Base-by-base conservation (phyloP, 179 eudicot species). In the Spergularia azorica region DNA sequence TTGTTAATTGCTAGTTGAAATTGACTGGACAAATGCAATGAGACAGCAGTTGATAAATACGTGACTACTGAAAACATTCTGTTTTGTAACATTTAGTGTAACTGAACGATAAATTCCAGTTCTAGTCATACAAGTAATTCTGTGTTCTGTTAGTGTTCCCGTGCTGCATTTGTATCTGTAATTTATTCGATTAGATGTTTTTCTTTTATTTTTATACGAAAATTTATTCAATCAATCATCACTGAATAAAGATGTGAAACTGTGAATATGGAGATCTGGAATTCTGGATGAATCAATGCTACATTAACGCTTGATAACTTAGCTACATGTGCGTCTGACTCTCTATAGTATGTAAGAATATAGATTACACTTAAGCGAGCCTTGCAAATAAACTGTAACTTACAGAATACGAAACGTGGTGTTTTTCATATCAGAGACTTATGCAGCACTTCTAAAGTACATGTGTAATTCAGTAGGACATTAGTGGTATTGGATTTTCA, bases 101-200 rank as follows among this genome's bases (percentile, higher is more conserved):
- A 20, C 12, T 20, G 18, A 17, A 20, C 18, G 1, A 60, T 60
- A 36, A 26, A 26, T 26, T 26, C 32, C 32, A 26, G 32, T 26
- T 26, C 32, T 26, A 26, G 32, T 26, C 32, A 26, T n/a, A n/a
- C n/a, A n/a, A n/a, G n/a, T n/a, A n/a, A n/a, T n/a, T n/a, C n/a
- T n/a, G n/a, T n/a, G n/a, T n/a, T n/a, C n/a, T n/a, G n/a, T 70
- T 66, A 56, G 79, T 50, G 56, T 66, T 13, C 55, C 32, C 32
- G 32, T 17, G 3, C 20, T 9, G 41, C 66, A 26, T 26, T 32
- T 66, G 55, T 18, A 43, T 66, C 16, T 66, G 43, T 32, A 39
- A 39, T 66, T 16, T 5, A 39, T 38, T 64, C 39, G 15, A 20
- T 64, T 16, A 26, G 52, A 16, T 15, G 12, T 8, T 16, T 11